These are phyloP conservation scores for Chloropicon primus DNA, from an alignment of 139 green algal genomes.

Conservation along the genomic window DNA sequence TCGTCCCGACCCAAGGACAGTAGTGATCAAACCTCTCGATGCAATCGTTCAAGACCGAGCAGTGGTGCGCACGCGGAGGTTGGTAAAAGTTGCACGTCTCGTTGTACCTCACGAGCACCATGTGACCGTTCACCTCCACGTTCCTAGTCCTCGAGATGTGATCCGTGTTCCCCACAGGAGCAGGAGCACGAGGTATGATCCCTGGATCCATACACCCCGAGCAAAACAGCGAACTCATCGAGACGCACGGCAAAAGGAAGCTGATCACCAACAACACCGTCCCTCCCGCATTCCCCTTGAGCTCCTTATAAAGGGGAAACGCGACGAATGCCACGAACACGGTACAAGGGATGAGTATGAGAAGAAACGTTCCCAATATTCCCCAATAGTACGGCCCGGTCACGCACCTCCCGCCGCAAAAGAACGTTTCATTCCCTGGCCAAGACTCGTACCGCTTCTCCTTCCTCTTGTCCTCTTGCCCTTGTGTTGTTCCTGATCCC, in stretches of 20 bases:
- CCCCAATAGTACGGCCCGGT: background rate
- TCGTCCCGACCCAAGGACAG: constrained; percentile 94
- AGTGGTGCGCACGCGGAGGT: constrained; percentile 85
- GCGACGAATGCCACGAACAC: background rate
- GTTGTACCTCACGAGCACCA: constrained; percentile 56
- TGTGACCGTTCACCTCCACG: constrained; percentile 42
- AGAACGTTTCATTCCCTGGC: constrained; percentile 13
- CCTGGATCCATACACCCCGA: constrained; percentile 78
- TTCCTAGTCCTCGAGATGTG: constrained; percentile 17
- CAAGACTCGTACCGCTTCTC: background rate
- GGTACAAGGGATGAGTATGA: background rate
- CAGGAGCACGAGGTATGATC: constrained; percentile 47
- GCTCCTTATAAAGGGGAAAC: background rate
- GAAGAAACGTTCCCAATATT: background rate
- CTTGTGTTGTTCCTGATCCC: too few relatives aligned
- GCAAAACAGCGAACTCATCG: constrained; percentile 41
- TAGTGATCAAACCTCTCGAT: constrained; percentile 97
- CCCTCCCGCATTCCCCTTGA: background rate
- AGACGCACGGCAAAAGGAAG: background rate
- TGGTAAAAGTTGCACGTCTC: constrained; percentile 81
- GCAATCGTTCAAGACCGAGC: constrained; percentile 94
- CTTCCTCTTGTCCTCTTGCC: background rate
- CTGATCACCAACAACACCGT: background rate
- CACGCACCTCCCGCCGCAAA: constrained; percentile 6
- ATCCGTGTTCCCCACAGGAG: background rate